Conservation (phyloP, 139 green algal species). For the Zygnema circumcarinatum region DNA sequence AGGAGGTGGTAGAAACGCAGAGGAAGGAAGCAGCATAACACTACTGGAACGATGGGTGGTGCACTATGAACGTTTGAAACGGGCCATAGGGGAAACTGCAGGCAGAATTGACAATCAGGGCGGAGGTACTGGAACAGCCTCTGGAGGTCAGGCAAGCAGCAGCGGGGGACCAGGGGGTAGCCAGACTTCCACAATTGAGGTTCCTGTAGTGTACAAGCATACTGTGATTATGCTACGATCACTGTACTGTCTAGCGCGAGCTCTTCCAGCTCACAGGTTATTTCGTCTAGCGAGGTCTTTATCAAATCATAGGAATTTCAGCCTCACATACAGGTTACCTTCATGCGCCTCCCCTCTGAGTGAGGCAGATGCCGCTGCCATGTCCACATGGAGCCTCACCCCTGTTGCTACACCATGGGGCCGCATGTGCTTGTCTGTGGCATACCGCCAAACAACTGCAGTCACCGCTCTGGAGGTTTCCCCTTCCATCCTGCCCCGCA, state of each 20-base stretch:
- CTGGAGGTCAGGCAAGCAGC: not conserved
- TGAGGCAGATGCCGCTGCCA: slow-evolving; percentile 17
- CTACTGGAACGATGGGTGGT: slow-evolving; percentile 53
- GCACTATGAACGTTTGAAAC: slow-evolving; percentile 35
- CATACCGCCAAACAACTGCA: slow-evolving; percentile 43
- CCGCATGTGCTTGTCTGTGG: slow-evolving; percentile 41
- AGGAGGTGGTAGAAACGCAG: not conserved
- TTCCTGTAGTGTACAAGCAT: slow-evolving; percentile 58
- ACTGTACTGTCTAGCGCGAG: slow-evolving; percentile 42
- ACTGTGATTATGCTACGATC: slow-evolving; percentile 55
- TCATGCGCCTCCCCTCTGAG: not conserved
- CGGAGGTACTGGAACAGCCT: not conserved
- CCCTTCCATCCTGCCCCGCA: slow-evolving; percentile 17
- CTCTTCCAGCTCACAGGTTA: slow-evolving; percentile 43
- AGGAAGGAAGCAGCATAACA: not conserved
- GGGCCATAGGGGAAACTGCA: not conserved
- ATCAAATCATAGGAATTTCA: not conserved
- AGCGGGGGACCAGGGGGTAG: not conserved
- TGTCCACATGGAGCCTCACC: slow-evolving; percentile 22
- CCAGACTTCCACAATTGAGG: slow-evolving; percentile 19
- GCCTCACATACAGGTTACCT: not conserved
- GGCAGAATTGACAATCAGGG: slow-evolving; percentile 1
- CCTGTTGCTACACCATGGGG: slow-evolving; percentile 46
- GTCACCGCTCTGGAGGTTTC: slow-evolving; percentile 48
- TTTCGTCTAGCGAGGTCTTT: slow-evolving; percentile 8